Evolutionary conservation across 2,329 filamentous ascomycete species (phyloP).

Genomic region (Talaromyces sp.): DNA sequence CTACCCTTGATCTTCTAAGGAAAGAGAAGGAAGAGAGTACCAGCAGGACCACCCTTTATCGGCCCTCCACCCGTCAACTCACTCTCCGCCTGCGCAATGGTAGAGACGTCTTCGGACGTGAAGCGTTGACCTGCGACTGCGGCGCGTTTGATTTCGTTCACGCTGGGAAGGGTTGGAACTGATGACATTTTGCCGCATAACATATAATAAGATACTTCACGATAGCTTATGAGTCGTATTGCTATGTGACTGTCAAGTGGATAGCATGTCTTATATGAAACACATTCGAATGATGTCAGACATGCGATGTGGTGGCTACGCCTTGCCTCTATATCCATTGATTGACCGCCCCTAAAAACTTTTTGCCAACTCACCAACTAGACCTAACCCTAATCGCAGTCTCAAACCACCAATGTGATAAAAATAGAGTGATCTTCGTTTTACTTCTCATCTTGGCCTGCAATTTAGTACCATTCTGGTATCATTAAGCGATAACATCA

Average conservation of each 20-base stretch:
- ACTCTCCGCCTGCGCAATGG: slow-evolving; percentile 32
- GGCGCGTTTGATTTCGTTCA: slow-evolving; percentile 31
- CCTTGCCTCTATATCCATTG: background rate
- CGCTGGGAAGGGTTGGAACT: slow-evolving; percentile 26
- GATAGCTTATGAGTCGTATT: background rate
- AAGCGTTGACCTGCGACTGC: slow-evolving; percentile 33
- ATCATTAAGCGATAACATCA: too few relatives aligned
- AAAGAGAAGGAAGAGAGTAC: slow-evolving; percentile 18
- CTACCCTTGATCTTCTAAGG: background rate
- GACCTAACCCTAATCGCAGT: too few relatives aligned
- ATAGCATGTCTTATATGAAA: background rate
- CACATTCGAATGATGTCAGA: background rate
- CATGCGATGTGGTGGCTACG: background rate
- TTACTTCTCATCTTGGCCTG: too few relatives aligned
- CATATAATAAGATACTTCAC: background rate
- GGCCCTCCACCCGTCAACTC: slow-evolving; percentile 31
- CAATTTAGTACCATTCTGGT: too few relatives aligned
- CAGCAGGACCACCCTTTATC: slow-evolving; percentile 32
- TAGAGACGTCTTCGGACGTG: slow-evolving; percentile 31
- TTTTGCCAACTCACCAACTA: background rate
- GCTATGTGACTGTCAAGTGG: background rate
- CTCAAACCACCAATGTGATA: too few relatives aligned
- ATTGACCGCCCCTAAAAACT: background rate
- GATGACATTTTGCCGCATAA: slow-evolving; percentile 6
- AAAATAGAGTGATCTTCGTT: too few relatives aligned